Percentiles rank a stretch among this genome's conserved stretches.
Evolutionary conservation across 179 eudicot genomes (phyloP).

Genomic region (Amaranthus tricolor): DNA sequence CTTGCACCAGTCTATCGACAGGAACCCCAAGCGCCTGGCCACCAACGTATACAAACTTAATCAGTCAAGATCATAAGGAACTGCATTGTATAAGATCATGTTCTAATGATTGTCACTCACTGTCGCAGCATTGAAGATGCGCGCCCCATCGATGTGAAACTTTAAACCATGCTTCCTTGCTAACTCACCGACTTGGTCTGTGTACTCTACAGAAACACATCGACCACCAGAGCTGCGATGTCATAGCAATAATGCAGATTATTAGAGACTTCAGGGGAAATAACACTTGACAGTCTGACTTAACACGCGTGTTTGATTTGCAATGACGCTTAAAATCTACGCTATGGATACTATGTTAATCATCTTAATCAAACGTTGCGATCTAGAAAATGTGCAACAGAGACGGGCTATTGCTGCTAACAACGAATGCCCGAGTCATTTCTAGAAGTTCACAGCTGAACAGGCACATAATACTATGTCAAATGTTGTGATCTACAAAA

Average conservation of each 20-base stretch:
- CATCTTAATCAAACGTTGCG: not conserved
- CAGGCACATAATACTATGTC: no score
- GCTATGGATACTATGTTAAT: not conserved
- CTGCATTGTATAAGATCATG: not conserved
- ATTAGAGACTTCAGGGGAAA: not conserved
- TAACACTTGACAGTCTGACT: not conserved
- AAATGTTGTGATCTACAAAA: no score
- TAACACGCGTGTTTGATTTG: not conserved
- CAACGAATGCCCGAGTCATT: not conserved
- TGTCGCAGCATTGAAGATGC: constrained; percentile 83
- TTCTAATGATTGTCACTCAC: constrained; percentile 43
- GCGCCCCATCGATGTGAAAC: constrained; percentile 98
- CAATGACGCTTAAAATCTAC: not conserved
- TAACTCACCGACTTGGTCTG: constrained; percentile 83
- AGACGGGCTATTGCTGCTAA: not conserved
- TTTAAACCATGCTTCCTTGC: constrained; percentile 79
- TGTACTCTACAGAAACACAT: constrained; percentile 82
- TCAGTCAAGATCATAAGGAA: not conserved
- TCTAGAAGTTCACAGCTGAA: not conserved
- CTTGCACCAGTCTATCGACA: constrained; percentile 79
- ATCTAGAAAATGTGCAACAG: not conserved
- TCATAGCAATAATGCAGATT: constrained; percentile 8
- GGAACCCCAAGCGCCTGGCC: constrained; percentile 92
- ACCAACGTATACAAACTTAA: not conserved
- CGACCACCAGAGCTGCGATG: constrained; percentile 79